Evolutionary conservation across 768 basidiomycete species (phyloP), one percentile per base, ranked within the genome.

Genomic region (Mycena venus): DNA sequence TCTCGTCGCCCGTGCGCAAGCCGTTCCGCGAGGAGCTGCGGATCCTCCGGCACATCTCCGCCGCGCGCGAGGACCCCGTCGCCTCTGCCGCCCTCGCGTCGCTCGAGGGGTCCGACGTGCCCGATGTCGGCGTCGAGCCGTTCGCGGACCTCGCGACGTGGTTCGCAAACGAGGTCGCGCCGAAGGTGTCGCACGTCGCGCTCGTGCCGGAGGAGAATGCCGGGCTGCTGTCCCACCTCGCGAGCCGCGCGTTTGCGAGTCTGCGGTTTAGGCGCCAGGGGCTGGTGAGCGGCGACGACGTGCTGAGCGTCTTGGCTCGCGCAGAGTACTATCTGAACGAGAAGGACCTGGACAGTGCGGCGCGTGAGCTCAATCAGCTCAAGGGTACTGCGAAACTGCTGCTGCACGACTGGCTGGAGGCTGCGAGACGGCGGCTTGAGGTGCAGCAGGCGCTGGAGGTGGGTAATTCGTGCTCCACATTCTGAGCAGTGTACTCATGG

Each of bases 391-490:
- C 94, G 19, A 94, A 92, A 83, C 81, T 88, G 64, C 80, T 98
- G 53, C 78, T 95, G 64, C 85, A 88, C 40, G 98, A 99, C 84
- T 99, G 98, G 98, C 85, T 99, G 47, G 91, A 92, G 77, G 96
- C 96, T 78, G 97, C 96, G 12, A 88, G 98, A 76, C 88, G 90
- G 80, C 89, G 97, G 81, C 83, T 99, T 73, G 96, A 98, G 84
- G 96, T 98, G 36, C 88, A 95, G 82, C 98, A 99, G 83, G 95
- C 96, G 49, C 83, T 99, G 77, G 94, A 97, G 87, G 96, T 95
- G 78, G 77, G 85, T 51, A 49, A 42, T 21, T 61, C 56, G 59
- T 49, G 53, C 65, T 36, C 60, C 25, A 61, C 11, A 66, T 31
- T 31, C 53, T 58, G 36, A 23, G 23, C 27, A 61, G 40, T 38